A percentile compares a stretch with the other conserved stretches of the same genome.
These are phyloP conservation scores for Cyberlindnera suaveolens DNA, from an alignment of 805 yeast genomes.

Conservation along the genomic window DNA sequence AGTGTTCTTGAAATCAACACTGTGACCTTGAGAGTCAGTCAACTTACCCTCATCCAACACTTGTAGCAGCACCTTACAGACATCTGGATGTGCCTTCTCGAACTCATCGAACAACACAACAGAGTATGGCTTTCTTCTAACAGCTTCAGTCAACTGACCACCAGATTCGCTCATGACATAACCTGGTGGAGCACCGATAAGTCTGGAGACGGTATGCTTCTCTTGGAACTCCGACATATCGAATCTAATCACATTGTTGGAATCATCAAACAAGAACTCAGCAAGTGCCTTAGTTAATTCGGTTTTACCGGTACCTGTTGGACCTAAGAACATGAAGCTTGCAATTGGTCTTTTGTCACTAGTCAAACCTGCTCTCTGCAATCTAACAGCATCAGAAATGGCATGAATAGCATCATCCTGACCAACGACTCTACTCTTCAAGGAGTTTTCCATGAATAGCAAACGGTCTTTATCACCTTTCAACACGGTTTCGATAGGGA, in stretches of 20 bases:
- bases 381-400: slow-evolving; percentile 87
- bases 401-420: slow-evolving; percentile 93
- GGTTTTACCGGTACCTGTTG: slow-evolving; percentile 98
- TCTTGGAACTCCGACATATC: slow-evolving; percentile 99
- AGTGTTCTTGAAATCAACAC: slow-evolving; percentile 90
- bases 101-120: slow-evolving; percentile 93
- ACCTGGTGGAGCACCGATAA: slow-evolving; percentile 98
- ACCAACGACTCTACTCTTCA: slow-evolving; percentile 79
- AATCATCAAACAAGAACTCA: slow-evolving; percentile 86
- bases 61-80: slow-evolving; percentile 84
- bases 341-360: slow-evolving; percentile 94
- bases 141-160: slow-evolving; percentile 96
- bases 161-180: slow-evolving; percentile 90
- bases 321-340: slow-evolving; percentile 93
- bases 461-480: slow-evolving; percentile 92
- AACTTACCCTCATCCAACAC: slow-evolving; percentile 92
- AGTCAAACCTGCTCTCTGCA: slow-evolving; percentile 95
- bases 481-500: slow-evolving; percentile 85
- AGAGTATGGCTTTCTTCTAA: slow-evolving; percentile 89
- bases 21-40: slow-evolving; percentile 93
- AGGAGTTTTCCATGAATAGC: slow-evolving; percentile 75
- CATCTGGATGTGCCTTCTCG: slow-evolving; percentile 95
- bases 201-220: slow-evolving; percentile 80
- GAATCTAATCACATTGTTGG: slow-evolving; percentile 78
- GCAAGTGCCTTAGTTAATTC: slow-evolving; percentile 92